Conservation (phyloP, 148 eudicot species). For the Cornus florida region DNA sequence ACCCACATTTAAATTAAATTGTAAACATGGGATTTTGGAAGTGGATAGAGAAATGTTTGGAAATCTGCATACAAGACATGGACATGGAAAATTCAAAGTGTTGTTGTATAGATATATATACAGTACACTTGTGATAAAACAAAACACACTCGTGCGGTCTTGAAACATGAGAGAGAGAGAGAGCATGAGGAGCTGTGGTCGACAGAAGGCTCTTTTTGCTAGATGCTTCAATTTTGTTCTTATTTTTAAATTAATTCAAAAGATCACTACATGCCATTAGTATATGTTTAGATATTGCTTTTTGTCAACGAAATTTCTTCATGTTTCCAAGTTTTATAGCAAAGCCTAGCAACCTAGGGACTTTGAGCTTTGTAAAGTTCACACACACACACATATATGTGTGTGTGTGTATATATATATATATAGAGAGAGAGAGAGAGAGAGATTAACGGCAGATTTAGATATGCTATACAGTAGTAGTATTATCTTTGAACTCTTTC, state of each 20-base stretch:
- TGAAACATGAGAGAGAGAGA: not conserved
- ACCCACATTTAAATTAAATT: not conserved
- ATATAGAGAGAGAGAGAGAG: too few species aligned
- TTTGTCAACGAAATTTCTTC: not conserved
- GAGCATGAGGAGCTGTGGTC: not conserved
- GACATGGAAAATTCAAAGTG: constrained; percentile 6
- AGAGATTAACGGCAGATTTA: too few species aligned
- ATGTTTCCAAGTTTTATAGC: not conserved
- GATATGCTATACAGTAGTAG: too few species aligned
- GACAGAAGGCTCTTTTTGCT: not conserved
- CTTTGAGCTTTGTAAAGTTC: too few species aligned
- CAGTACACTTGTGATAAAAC: not conserved
- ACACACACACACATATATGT: too few species aligned
- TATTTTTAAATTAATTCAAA: too few species aligned
- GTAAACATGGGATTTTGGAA: not conserved
- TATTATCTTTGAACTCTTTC: too few species aligned
- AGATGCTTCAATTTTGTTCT: not conserved
- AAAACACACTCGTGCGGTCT: constrained; percentile 10
- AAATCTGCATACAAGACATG: constrained; percentile 6
- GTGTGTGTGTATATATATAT: too few species aligned
- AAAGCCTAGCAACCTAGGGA: too few species aligned
- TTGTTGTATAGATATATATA: not conserved
- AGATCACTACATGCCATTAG: not conserved
- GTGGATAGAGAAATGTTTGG: not conserved
- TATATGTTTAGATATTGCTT: not conserved